Base-by-base conservation (phyloP, 495 filamentous ascomycete genomes). In the Aspergillus nidulans region DNA sequence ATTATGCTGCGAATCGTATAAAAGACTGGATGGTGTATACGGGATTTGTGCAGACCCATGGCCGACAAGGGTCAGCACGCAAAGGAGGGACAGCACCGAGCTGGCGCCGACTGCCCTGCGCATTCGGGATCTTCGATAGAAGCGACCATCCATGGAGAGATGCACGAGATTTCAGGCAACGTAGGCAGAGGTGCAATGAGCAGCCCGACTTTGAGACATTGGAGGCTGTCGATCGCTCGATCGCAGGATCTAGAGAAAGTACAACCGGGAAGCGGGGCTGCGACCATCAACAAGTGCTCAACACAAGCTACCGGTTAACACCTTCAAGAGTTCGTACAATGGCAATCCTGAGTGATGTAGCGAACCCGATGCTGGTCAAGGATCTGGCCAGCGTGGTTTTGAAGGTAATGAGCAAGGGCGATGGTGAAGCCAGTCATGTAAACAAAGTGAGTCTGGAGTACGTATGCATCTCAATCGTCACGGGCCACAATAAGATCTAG, bases 11-110 rank as follows among this genome's bases (percentile, higher is more conserved):
- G 80, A 66, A 4, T 85, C 72, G 28, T 89, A 74, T 42, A 81
- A 72, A 18, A 92, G 77, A 20, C 76, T 79, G 0, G 91, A 88
- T 0, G 91, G 89, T 21, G 80, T 82, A 74, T 95, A 95, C 26
- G 89, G 89, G 21, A 90, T 73, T 20, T 74, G 67, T 52, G 77
- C 62, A 58, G 49, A 40, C 24, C 49, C 57, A 25, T 57, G 36
- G 13, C 52, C 19, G 49, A 66, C 13, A n/a, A 70, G 51, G 8
- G 69, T 57, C 23, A 61, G 46, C 15, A 59, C 53, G 43, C 53
- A 49, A 40, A 67, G 42, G 36, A 60, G 56, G 19, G 53, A 49
- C 53, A 18, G 43, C 58, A 52, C 49, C 52, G 52, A 26, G 56
- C 49, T 43, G 61, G 56, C 53, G 55, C 56, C 55, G 46, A 57